Base-by-base conservation (phyloP, 257 asterid species). In the Solanum appendiculatum region DNA sequence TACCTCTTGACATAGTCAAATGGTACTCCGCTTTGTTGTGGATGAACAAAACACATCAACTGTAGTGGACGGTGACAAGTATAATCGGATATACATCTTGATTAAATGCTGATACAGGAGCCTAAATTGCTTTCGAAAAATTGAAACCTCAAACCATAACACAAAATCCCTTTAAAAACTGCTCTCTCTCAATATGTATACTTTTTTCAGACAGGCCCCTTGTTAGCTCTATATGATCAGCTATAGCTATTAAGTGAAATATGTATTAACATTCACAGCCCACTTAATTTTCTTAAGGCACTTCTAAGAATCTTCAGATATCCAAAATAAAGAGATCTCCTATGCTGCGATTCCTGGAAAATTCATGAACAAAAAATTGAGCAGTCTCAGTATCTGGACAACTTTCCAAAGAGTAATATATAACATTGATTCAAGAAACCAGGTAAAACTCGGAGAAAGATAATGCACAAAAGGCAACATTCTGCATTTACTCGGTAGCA, bases 331-430 rank as follows among this genome's bases (percentile, higher is more conserved):
- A 85, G 90, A 92, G 74, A 87, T 81, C 73, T 86, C 92, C 95
- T 95, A 93, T 66, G 98, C 93, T 86, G 98, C 96, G 86, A 95
- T 92, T 82, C 98, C 98, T 95, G 98, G 31, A 31, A 81, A 48
- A 48, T 44, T 77, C 84, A 78, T 27, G 64, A 44, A 44, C n/a
- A 46, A 21, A 81, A 48, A 16, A 31, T 46, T 20, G 42, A 81
- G 18, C 44, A 81, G 5, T 29, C 29, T 48, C 68, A 48, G 63
- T 48, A 48, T 81, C 31, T 20, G 44, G 66, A 31, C 85, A 29
- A 18, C n/a, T 80, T 46, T 18, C 42, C 66, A 29, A 25, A 9
- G 18, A 80, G 85, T 80, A 80, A 29, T 5, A 80, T 46, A 29
- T 46, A 80, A 31, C 42, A 46, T 25, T 46, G 29, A 29, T 46